Conservation (phyloP, 202 grass and related monocot genomes). For the Digitaria exilis region DNA sequence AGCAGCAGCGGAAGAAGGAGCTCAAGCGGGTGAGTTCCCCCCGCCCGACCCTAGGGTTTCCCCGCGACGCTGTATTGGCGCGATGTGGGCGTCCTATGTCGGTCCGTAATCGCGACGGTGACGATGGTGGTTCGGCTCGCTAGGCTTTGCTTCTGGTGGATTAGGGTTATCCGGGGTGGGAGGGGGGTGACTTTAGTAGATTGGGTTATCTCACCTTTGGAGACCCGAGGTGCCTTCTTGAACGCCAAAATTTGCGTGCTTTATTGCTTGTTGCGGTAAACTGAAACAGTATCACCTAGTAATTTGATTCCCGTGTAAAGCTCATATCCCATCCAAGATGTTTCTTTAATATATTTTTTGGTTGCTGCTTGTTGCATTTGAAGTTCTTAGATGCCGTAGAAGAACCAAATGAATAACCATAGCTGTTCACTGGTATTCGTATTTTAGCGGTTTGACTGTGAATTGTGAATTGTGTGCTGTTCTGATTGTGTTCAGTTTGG, state of each 20-base stretch:
- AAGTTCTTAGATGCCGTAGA: neutral
- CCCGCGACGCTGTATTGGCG: neutral
- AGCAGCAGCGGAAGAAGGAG: slow-evolving; percentile 95
- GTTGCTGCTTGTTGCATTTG: neutral
- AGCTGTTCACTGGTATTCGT: neutral
- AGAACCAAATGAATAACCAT: neutral
- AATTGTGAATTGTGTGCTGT: slow-evolving; percentile 5
- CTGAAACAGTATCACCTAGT: neutral
- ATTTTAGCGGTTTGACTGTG: neutral
- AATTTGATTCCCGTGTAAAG: neutral
- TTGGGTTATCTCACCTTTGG: neutral
- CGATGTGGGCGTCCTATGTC: neutral
- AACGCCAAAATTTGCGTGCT: slow-evolving; percentile 12
- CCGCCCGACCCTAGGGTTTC: slow-evolving; percentile 39
- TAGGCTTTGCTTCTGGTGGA: neutral
- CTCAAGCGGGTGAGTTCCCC: slow-evolving; percentile 76
- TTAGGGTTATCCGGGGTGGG: slow-evolving; percentile 20
- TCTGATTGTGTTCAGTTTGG: neutral
- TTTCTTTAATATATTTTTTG: neutral
- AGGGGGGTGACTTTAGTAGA: neutral
- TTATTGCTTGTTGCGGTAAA: neutral
- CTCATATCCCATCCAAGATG: slow-evolving; percentile 6
- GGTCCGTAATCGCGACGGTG: neutral
- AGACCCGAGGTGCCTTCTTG: neutral
- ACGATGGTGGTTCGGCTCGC: neutral